A percentile compares a stretch with the other conserved stretches of the same genome.
These are phyloP conservation scores for Trichoderma breve DNA, from an alignment of 2,329 filamentous ascomycete species.

Conservation along the genomic window DNA sequence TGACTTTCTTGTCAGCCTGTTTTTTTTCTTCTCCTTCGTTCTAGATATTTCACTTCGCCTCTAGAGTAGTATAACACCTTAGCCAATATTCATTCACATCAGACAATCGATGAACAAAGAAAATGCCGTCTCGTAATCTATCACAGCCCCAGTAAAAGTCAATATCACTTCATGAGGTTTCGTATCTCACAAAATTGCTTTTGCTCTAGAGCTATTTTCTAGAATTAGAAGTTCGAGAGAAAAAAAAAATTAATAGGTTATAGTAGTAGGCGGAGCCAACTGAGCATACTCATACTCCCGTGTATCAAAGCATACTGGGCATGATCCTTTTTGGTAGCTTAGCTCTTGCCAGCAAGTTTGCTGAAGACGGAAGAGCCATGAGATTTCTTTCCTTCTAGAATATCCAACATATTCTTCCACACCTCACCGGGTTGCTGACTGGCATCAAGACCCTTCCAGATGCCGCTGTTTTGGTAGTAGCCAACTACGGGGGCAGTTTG, in stretches of 20 bases:
- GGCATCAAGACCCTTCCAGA: constrained; percentile 94
- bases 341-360: constrained; percentile 34
- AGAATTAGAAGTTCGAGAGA: neutral
- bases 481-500: constrained; percentile 90
- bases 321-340: constrained; percentile 13
- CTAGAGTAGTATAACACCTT: neutral
- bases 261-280: neutral
- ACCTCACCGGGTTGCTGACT: constrained; percentile 94
- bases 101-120: neutral
- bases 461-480: constrained; percentile 96
- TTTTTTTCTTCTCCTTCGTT: neutral
- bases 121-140: neutral
- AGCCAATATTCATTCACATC: neutral
- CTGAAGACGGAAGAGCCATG: constrained; percentile 42
- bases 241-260: constrained; percentile 8
- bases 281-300: neutral
- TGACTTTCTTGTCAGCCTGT: neutral
- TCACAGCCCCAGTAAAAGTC: neutral
- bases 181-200: neutral
- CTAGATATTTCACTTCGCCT: neutral
- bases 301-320: neutral
- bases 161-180: neutral
- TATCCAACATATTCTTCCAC: constrained; percentile 86
- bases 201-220: constrained; percentile 4
- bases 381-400: constrained; percentile 64